Conservation (phyloP, 169 alveolate genomes). For the Babesia microti region DNA sequence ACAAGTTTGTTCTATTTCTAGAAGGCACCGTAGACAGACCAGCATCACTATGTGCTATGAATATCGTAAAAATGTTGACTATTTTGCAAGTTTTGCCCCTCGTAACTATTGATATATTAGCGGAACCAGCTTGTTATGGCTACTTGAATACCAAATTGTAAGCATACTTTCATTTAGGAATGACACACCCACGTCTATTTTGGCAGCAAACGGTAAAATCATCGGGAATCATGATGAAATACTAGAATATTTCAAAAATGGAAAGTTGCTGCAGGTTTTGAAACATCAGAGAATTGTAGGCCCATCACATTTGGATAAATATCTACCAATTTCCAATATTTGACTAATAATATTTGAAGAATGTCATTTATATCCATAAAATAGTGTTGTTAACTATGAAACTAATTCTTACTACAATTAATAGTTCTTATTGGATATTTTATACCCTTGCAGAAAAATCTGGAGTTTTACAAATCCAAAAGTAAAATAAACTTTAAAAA, state of each 20-base stretch:
- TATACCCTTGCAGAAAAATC: too few relatives aligned
- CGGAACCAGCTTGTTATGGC: constrained; percentile 24
- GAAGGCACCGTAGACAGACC: constrained; percentile 46
- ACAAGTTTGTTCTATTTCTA: constrained; percentile 30
- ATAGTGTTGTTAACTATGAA: too few relatives aligned
- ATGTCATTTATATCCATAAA: too few relatives aligned
- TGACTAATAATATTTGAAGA: too few relatives aligned
- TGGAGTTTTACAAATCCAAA: not conserved
- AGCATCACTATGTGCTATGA: constrained; percentile 39
- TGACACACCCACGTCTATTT: constrained; percentile 21
- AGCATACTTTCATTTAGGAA: constrained; percentile 8
- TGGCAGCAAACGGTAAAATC: constrained; percentile 32
- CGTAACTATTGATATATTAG: constrained; percentile 35
- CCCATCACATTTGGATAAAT: constrained; percentile 8
- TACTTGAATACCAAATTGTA: constrained; percentile 37
- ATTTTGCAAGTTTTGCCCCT: constrained; percentile 21
- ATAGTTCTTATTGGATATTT: too few relatives aligned
- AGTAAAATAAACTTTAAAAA: not conserved
- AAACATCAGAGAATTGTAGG: constrained; percentile 4
- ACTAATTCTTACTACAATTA: too few relatives aligned
- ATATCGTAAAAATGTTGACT: constrained; percentile 24
- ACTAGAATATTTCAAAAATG: constrained; percentile 30
- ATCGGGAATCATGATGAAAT: constrained; percentile 34
- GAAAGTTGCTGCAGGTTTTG: constrained; percentile 41
- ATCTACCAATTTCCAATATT: constrained; percentile 40